A percentile compares a stretch with the other conserved stretches of the same genome.
These are phyloP conservation scores for Colletotrichum australisinense DNA, from an alignment of 2,329 filamentous ascomycete species.

Conservation along the genomic window DNA sequence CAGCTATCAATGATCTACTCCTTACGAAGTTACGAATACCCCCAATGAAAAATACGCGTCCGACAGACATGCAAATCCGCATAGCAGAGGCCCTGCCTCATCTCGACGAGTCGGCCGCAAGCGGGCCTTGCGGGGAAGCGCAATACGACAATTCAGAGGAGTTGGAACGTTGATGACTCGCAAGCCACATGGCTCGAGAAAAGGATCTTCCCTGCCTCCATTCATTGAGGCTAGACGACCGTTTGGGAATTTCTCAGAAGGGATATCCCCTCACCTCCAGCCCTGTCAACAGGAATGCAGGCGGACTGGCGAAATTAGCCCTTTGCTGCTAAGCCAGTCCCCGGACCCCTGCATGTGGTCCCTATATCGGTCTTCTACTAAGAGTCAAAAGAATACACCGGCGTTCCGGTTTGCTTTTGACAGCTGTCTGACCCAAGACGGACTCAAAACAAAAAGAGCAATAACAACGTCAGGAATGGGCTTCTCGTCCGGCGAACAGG, in stretches of 20 bases:
- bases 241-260: conserved; percentile 7
- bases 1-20: not conserved
- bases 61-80: not conserved
- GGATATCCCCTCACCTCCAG: conserved; percentile 8
- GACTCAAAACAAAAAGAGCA: not conserved
- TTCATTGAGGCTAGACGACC: conserved; percentile 6
- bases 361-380: conserved; percentile 10
- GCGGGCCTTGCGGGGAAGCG: conserved; percentile 17
- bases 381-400: not conserved
- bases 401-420: conserved; percentile 25
- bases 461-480: not conserved
- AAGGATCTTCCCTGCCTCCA: conserved; percentile 10
- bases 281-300: conserved; percentile 25
- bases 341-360: not conserved
- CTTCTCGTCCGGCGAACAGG: conserved; percentile 4
- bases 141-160: conserved; percentile 8
- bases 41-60: not conserved
- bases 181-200: conserved; percentile 28
- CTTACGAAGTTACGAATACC: not conserved
- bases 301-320: conserved; percentile 22
- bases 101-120: conserved; percentile 8
- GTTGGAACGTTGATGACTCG: conserved; percentile 23
- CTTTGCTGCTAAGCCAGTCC: not conserved
- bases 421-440: conserved; percentile 14
- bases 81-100: conserved; percentile 17